These are phyloP conservation scores for Coleophoma eucalyptorum DNA, from an alignment of 2,329 filamentous ascomycete species.

Conservation along the genomic window DNA sequence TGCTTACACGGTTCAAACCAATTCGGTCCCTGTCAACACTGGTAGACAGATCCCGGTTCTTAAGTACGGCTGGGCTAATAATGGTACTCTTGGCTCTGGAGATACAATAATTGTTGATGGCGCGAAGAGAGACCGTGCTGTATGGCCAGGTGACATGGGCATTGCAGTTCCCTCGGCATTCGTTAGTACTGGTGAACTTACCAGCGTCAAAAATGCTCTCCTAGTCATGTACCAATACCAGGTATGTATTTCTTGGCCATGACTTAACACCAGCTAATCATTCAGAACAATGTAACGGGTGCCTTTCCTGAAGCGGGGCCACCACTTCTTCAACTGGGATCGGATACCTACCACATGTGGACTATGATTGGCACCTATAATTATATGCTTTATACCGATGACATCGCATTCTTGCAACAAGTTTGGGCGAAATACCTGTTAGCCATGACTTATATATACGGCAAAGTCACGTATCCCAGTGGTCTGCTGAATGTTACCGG, in stretches of 20 bases:
- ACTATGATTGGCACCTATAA: constrained; percentile 53
- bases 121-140: constrained; percentile 52
- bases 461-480: neutral
- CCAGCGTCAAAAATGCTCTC: constrained; percentile 43
- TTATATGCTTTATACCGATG: constrained; percentile 50
- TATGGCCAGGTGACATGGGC: constrained; percentile 58
- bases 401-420: constrained; percentile 19
- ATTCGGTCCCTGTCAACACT: too few relatives aligned
- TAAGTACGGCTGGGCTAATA: constrained; percentile 15
- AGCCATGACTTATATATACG: neutral
- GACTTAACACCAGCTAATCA: constrained; percentile 34
- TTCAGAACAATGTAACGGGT: constrained; percentile 28
- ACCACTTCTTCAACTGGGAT: constrained; percentile 29
- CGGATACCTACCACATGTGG: constrained; percentile 52
- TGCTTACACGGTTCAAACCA: constrained; percentile 37
- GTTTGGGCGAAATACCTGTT: neutral
- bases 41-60: constrained; percentile 5
- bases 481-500: neutral
- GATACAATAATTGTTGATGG: constrained; percentile 35
- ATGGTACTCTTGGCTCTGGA: constrained; percentile 16
- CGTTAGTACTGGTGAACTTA: constrained; percentile 47
- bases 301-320: constrained; percentile 42
- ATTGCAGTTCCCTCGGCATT: constrained; percentile 48
- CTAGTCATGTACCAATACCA: too few relatives aligned
- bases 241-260: neutral